Conservation (phyloP, 345 rosid species). For the Eutrema yunnanense region DNA sequence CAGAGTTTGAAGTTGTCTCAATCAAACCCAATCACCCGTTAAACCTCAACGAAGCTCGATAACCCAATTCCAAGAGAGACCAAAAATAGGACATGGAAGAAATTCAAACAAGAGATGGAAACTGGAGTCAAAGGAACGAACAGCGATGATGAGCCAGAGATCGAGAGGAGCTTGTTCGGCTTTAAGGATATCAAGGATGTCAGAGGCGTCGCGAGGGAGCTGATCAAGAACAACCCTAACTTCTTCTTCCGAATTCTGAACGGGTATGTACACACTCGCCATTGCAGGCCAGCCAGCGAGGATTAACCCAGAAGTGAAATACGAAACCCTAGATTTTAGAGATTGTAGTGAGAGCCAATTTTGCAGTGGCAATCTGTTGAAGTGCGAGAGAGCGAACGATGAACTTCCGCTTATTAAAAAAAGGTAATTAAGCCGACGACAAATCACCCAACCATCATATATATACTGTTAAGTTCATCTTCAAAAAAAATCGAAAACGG, state of each 20-base stretch:
- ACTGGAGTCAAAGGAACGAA: slow-evolving; percentile 27
- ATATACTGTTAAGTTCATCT: too few species aligned
- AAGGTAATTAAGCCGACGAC: too few species aligned
- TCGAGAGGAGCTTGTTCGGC: slow-evolving; percentile 99
- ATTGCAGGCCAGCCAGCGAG: slow-evolving; percentile 21
- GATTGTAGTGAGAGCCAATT: background rate
- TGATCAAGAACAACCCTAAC: slow-evolving; percentile 93
- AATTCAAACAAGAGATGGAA: background rate
- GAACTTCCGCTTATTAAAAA: background rate
- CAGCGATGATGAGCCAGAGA: slow-evolving; percentile 98
- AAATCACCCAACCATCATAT: too few species aligned
- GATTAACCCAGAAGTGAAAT: background rate
- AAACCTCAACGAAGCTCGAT: background rate
- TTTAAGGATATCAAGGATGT: slow-evolving; percentile 95
- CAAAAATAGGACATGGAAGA: background rate
- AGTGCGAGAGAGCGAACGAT: background rate
- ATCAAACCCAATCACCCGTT: background rate
- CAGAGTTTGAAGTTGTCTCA: background rate
- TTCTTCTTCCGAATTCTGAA: slow-evolving; percentile 99
- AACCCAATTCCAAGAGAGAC: background rate
- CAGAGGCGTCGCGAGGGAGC: slow-evolving; percentile 95
- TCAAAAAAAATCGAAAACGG: too few species aligned
- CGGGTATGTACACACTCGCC: slow-evolving; percentile 92
- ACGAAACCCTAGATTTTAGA: slow-evolving; percentile 9
- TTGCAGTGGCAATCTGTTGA: background rate